Evolutionary conservation across 208 protist species (phyloP).

Genomic region (Leishmania braziliensis): DNA sequence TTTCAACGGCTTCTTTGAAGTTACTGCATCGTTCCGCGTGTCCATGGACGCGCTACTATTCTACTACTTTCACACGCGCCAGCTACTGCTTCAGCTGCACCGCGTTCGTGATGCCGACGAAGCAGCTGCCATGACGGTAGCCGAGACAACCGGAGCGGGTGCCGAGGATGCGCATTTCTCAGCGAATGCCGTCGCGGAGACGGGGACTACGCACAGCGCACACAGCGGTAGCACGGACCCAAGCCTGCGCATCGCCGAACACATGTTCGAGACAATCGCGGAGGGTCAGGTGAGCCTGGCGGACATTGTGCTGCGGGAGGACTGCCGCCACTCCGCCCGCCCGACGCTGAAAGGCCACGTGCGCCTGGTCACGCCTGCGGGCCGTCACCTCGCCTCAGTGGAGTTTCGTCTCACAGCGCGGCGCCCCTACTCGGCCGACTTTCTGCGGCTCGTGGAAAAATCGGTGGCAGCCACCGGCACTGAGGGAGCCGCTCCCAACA

Average conservation of each 20-base stretch:
- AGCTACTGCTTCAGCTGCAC: constrained; percentile 87
- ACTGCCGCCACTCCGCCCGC: constrained; percentile 37
- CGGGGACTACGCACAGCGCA: constrained; percentile 3
- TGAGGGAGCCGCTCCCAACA: neutral
- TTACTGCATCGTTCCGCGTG: constrained; percentile 82
- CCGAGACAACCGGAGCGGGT: neutral
- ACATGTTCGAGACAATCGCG: constrained; percentile 81
- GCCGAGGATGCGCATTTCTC: neutral
- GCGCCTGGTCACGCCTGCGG: constrained; percentile 41
- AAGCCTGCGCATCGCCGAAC: constrained; percentile 46
- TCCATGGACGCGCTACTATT: constrained; percentile 88
- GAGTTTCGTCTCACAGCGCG: constrained; percentile 84
- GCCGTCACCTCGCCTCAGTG: constrained; percentile 80
- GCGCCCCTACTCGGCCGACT: constrained; percentile 66
- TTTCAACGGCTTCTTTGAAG: constrained; percentile 90
- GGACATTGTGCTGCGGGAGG: constrained; percentile 57
- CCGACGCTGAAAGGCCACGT: constrained; percentile 82
- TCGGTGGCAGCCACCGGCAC: constrained; percentile 4
- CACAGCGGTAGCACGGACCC: constrained; percentile 23
- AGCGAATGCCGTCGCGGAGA: neutral
- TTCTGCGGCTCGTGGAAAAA: constrained; percentile 56
- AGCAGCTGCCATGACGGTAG: constrained; percentile 30
- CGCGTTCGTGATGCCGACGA: constrained; percentile 76
- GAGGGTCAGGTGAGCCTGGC: constrained; percentile 73
- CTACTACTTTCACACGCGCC: constrained; percentile 84